Evolutionary conservation across 2,329 filamentous ascomycete species (phyloP).

Genomic region (Orbilia brochopaga): DNA sequence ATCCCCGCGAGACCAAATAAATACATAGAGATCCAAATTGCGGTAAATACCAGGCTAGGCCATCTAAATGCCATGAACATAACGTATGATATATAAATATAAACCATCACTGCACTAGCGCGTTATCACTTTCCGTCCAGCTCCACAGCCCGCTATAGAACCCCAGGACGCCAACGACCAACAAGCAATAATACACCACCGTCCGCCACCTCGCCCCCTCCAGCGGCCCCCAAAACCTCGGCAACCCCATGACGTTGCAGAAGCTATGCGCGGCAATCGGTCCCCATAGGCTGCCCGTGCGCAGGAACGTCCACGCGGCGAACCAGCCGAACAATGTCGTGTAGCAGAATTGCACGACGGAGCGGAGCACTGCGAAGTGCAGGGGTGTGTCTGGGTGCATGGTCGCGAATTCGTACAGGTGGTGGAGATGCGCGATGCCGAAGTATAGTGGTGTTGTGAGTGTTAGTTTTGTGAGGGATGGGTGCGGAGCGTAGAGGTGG

Average conservation of each 20-base stretch:
- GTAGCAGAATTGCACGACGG: slow-evolving; percentile 83
- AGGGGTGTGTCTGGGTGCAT: slow-evolving; percentile 73
- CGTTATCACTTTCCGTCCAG: slow-evolving; percentile 70
- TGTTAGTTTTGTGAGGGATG: slow-evolving; percentile 54
- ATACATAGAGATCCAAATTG: no score
- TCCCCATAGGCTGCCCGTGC: slow-evolving; percentile 79
- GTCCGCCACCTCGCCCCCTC: slow-evolving; percentile 71
- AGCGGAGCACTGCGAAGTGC: slow-evolving; percentile 70
- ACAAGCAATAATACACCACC: slow-evolving; percentile 75
- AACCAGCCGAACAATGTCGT: slow-evolving; percentile 94
- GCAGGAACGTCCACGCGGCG: slow-evolving; percentile 84
- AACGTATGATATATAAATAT: no score
- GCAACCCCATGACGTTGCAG: slow-evolving; percentile 91
- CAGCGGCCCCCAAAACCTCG: slow-evolving; percentile 81
- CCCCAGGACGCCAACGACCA: slow-evolving; percentile 72
- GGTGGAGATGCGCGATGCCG: slow-evolving; percentile 78
- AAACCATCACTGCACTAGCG: slow-evolving; percentile 57
- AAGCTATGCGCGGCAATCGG: slow-evolving; percentile 81
- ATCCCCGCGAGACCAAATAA: no score
- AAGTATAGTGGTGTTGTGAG: slow-evolving; percentile 55
- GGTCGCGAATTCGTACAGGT: slow-evolving; percentile 91
- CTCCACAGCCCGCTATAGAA: slow-evolving; percentile 76
- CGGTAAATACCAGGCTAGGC: no score
- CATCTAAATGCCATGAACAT: no score
- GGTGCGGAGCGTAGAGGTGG: slow-evolving; percentile 73